Evolutionary conservation across 2,329 filamentous ascomycete species (phyloP), one percentile per base, ranked within the genome.

Genomic region (Ophiostoma piceae): DNA sequence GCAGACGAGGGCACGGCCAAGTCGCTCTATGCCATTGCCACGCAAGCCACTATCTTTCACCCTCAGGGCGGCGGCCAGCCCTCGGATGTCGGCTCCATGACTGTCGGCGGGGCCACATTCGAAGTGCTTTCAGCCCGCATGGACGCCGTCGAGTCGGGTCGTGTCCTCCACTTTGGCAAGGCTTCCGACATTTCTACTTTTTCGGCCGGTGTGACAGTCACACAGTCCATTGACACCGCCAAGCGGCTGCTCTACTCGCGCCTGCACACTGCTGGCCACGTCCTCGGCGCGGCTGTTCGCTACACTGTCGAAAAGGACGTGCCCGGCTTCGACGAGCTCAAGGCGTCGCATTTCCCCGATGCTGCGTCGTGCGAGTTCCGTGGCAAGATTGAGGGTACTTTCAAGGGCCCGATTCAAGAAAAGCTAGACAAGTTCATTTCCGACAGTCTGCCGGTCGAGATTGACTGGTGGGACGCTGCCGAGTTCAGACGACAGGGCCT

Each of bases 61-160:
- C 87, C 88, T 0, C 90, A 92, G 77, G 90, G 90, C 26, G 90
- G 90, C 71, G 90, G 90, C 8, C 90, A 92, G 75, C 90, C 90
- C 0, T 88, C 85, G 0, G 90, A 92, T 72, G 81, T 83, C 12
- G 90, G 90, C 26, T 79, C 76, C 57, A 89, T 92, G 72, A 72
- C 74, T 9, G 68, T 74, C 8, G 60, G 32, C 16, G 57, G 72
- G 12, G 69, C 74, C 19, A 43, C 67, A 0, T 88, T 91, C 73
- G 75, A 80, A 26, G 86, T 91, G 9, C 78, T 78, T 2, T 79
- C 84, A 1, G 89, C 87, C 29, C 87, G 89, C 68, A 85, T 82
- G 78, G 84, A 84, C 66, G 79, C 80, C 6, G 76, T 81, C 1
- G 76, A 80, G 22, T 79, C 84, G 32, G 83, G 84, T 0, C 82